Base-by-base conservation (phyloP, 1,139 yeast genomes). In the Eremothecium coryli region DNA sequence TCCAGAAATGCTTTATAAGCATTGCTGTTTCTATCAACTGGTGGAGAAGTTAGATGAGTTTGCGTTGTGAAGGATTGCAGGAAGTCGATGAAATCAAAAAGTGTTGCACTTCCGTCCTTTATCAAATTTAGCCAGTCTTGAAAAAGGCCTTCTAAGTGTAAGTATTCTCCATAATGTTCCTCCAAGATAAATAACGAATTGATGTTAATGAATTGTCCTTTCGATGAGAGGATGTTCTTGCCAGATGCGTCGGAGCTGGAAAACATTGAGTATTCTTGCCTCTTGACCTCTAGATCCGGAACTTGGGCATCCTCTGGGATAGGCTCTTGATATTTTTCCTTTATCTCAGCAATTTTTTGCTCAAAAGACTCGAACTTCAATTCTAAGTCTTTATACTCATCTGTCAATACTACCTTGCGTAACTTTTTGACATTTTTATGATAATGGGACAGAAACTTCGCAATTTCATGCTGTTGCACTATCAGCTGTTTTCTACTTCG, bases 381-480 rank as follows among this genome's bases (percentile, higher is more conserved):
- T 9, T 21, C 26, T 4, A 38, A 42, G 4, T 38, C 43, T 20
- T 46, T 42, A 13, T 40, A 33, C 5, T 38, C 30, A 2, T 45
- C 48, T 0, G 44, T 43, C 5, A 38, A 39, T 10, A 53, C 41
- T 4, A 53, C 39, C 1, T 43, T 48, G 7, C 52, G 34, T 12
- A 69, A 32, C n/a, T 50, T 48, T 8, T 41, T 36, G 26, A 68
- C 56, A 33, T 62, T 67, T 10, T 49, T 54, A 26, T 62, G 53
- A 47, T 73, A 76, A 40, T 71, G 68, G 5, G 67, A 63, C 3
- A 71, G 48, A 32, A 88, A 71, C 31, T 56, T 48, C 12, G 65
- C 61, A 3, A 84, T 64, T 52, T 88, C 96, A 54, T 79, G 82
- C 46, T 78, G 76, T 45, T 82, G 93, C 11, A 75, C 45, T 9